Conservation (phyloP, 2,329 filamentous ascomycete species). For the Aspergillus puulaauensis region DNA sequence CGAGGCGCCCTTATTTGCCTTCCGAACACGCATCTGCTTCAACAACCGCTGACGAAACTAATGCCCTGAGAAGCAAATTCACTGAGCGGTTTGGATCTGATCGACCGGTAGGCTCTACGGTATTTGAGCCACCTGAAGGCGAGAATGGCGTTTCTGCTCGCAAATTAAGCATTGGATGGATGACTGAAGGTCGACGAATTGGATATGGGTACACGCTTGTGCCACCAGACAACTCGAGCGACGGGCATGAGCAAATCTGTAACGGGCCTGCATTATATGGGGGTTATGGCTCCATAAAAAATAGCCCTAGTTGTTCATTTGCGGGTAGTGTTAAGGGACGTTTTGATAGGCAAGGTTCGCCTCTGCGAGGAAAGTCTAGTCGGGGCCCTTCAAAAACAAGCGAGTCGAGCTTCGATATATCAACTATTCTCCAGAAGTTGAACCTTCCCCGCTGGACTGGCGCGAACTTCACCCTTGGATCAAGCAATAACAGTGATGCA, state of each 20-base stretch:
- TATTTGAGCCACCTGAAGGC: neutral
- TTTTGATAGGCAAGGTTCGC: neutral
- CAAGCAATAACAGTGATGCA: slow-evolving; percentile 13
- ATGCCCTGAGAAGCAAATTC: slow-evolving; percentile 30
- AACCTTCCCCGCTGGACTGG: slow-evolving; percentile 15
- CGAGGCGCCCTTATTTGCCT: neutral
- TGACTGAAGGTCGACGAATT: slow-evolving; percentile 40
- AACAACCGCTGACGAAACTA: neutral
- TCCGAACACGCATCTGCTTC: neutral
- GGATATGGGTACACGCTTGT: slow-evolving; percentile 43
- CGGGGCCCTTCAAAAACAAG: slow-evolving; percentile 3
- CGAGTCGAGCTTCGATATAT: slow-evolving; percentile 13
- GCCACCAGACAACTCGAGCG: slow-evolving; percentile 19
- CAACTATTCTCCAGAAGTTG: slow-evolving; percentile 14
- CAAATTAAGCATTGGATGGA: slow-evolving; percentile 43
- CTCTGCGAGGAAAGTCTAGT: neutral
- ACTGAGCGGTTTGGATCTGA: slow-evolving; percentile 30
- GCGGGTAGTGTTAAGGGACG: neutral
- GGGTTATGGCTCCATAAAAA: neutral
- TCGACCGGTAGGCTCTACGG: slow-evolving; percentile 8
- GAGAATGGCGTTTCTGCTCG: slow-evolving; percentile 21
- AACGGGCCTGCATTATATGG: neutral
- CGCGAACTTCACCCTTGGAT: slow-evolving; percentile 7
- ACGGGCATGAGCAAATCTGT: slow-evolving; percentile 2
- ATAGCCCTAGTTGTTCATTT: neutral